These are phyloP conservation scores for Fusarium scirpi DNA, from an alignment of 2,329 filamentous ascomycete species.

Conservation along the genomic window DNA sequence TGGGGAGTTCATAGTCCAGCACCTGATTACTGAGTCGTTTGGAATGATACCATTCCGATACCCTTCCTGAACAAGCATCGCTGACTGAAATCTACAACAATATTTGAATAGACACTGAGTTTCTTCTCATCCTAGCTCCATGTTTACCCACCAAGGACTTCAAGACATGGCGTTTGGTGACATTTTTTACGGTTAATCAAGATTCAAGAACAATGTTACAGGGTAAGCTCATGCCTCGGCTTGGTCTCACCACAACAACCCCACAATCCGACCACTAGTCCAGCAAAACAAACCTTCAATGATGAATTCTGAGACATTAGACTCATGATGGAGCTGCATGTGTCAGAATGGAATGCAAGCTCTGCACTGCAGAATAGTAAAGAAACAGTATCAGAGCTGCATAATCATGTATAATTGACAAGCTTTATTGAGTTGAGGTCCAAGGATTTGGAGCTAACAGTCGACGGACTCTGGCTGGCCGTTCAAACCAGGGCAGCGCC, in stretches of 20 bases:
- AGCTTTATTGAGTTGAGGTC: background rate
- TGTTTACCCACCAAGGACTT: background rate
- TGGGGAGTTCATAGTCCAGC: background rate
- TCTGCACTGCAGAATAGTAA: background rate
- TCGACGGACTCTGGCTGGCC: background rate
- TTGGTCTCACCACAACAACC: background rate
- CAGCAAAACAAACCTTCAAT: background rate
- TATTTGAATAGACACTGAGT: background rate
- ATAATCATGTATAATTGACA: background rate
- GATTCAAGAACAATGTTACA: background rate
- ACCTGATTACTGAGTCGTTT: background rate
- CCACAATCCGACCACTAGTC: background rate
- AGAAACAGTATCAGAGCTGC: background rate
- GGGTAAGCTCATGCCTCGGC: conserved; percentile 22
- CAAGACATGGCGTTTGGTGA: background rate
- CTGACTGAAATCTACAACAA: background rate
- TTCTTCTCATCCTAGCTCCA: background rate
- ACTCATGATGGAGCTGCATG: conserved; percentile 2
- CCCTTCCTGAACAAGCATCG: background rate
- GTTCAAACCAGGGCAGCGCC: background rate
- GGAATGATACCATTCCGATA: background rate
- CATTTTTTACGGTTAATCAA: background rate
- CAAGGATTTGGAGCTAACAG: conserved; percentile 25
- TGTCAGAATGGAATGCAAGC: background rate
- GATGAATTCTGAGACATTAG: background rate